phyloP scores from a whole-genome alignment of 2,329 filamentous ascomycete species.

The Rosellinia necatrix region DNA sequence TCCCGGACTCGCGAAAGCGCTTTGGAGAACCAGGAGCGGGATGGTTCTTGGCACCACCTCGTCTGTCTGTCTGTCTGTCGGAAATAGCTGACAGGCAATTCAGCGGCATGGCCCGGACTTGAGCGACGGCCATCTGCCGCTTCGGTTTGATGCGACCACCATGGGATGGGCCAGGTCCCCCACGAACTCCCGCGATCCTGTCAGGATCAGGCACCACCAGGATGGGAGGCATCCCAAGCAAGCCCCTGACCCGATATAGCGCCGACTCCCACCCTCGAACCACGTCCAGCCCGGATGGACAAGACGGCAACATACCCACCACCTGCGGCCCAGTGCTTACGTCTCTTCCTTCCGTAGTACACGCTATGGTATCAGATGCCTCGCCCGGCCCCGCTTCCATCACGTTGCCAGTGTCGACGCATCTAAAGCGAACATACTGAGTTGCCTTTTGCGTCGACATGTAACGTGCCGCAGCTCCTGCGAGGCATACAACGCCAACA shows the following conservation, averaged over 20 bases:
- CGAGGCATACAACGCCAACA: constrained; percentile 14
- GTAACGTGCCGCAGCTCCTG: constrained; percentile 25
- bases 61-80: too few relatives aligned
- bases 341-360: neutral
- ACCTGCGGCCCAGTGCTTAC: neutral
- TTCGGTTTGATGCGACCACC: too few relatives aligned
- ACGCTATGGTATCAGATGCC: constrained; percentile 15
- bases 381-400: constrained; percentile 6
- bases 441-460: constrained; percentile 24
- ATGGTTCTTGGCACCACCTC: neutral
- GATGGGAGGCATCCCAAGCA: neutral
- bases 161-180: neutral
- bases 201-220: neutral
- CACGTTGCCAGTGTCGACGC: constrained; percentile 9
- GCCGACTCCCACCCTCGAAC: neutral
- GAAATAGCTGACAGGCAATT: too few relatives aligned
- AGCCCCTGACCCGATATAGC: constrained; percentile 18
- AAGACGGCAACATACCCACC: neutral
- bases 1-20: constrained; percentile 14
- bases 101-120: neutral
- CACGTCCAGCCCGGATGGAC: neutral
- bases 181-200: neutral
- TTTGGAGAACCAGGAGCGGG: constrained; percentile 12
- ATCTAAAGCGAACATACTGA: constrained; percentile 10
- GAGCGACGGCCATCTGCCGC: neutral